Base-by-base conservation (phyloP, 352 stramenopile genomes). In the Peronospora belbahrii region DNA sequence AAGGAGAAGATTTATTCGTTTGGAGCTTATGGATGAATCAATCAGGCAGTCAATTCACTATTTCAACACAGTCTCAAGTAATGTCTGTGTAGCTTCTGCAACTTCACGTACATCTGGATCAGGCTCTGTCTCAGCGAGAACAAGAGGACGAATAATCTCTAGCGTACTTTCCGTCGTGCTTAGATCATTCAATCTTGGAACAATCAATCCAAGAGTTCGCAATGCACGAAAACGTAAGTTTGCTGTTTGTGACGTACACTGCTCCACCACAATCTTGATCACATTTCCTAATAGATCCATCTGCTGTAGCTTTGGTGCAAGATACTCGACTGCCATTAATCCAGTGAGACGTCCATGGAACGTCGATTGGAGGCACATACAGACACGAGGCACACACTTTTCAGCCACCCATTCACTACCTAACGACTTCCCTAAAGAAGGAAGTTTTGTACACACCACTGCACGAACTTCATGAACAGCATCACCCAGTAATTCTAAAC, bases 221-320 rank as follows among this genome's bases (percentile, higher is more conserved):
- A 92, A 60, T 42, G 80, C 74, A 10, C 77, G 77, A 59, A 92
- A 92, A 43, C 80, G 80, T 22, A 92, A 49, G 48, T 92, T 92
- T 15, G 77, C 63, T 20, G 77, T 92, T 62, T 77, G 84, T 34
- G 75, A 83, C 42, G 70, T 81, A 63, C 75, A 86, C 61, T 88
- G 77, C 27, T 83, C 75, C 15, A 85, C 62, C 27, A 92, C 80
- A 0, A 33, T 69, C 48, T 78, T 65, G 22, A 88, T 65, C 50
- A 86, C 63, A 31, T 76, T 68, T 8, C 67, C 65, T 41, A 92
- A 62, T 53, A 85, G 85, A 43, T 83, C 80, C 42, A 83, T 62
- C 22, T 66, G 58, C 47, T 86, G 71, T 14, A 92, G 58, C 39
- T 84, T 69, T 3, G 40, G 30, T 2, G 80, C 75, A 39, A 87